Percentiles rank a stretch among this genome's conserved stretches.
phyloP scores from a whole-genome alignment of 495 filamentous ascomycete genomes.

The Tuber calosporum region DNA sequence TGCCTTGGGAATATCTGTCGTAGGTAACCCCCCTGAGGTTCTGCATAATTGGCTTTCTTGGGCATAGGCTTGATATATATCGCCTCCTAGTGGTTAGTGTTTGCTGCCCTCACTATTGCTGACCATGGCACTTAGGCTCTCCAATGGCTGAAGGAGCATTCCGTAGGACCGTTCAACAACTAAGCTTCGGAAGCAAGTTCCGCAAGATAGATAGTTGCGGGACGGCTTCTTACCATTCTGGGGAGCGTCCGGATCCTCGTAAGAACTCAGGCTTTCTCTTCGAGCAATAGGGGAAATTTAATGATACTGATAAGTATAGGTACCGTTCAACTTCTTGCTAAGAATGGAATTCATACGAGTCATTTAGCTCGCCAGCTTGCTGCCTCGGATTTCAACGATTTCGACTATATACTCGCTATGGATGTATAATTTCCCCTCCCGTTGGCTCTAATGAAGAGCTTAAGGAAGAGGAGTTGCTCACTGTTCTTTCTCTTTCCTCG shows the following conservation, averaged over 20 bases:
- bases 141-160: conserved; percentile 97
- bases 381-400: conserved; percentile 64
- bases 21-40: conserved; percentile 19
- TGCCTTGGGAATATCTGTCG: conserved; percentile 95
- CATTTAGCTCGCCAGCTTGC: conserved; percentile 72
- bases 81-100: not conserved
- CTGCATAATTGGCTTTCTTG: not conserved
- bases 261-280: conserved; percentile 39
- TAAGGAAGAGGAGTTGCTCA: not conserved
- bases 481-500: not conserved
- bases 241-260: conserved; percentile 66
- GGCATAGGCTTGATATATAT: not conserved
- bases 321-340: conserved; percentile 66
- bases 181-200: conserved; percentile 54
- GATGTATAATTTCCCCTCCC: conserved; percentile 47
- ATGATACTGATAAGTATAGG: conserved; percentile 16
- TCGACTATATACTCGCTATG: conserved; percentile 95
- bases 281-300: not conserved
- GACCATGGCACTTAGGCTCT: conserved; percentile 51
- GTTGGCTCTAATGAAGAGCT: not conserved
- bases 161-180: conserved; percentile 55
- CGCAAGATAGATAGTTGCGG: conserved; percentile 77
- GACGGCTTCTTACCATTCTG: conserved; percentile 74
- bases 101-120: not conserved
- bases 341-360: conserved; percentile 61